Conservation (phyloP, 768 basidiomycete species). For the Tubosaeta sp. region DNA sequence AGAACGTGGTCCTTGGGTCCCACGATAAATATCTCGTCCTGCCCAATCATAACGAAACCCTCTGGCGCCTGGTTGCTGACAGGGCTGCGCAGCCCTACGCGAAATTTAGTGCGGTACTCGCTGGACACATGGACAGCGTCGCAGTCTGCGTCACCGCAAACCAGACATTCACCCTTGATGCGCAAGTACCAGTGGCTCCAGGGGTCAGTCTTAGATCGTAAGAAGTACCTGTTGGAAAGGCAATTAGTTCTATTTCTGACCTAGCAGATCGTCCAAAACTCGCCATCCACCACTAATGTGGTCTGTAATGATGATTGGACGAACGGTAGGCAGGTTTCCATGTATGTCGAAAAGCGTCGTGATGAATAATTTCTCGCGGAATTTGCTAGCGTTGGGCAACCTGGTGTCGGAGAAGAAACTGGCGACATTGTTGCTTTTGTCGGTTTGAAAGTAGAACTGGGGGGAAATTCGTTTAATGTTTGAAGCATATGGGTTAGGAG, state of each 20-base stretch:
- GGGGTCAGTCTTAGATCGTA: background rate
- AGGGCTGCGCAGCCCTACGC: background rate
- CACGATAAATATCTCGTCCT: background rate
- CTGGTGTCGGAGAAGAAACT: background rate
- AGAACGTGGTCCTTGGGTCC: background rate
- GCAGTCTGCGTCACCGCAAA: background rate
- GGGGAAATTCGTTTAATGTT: background rate
- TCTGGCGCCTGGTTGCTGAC: background rate
- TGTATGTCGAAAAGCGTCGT: background rate
- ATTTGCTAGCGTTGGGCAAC: background rate
- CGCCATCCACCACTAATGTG: background rate
- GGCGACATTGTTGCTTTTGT: background rate
- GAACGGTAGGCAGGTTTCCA: background rate
- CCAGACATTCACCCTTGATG: background rate
- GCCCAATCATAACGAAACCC: background rate
- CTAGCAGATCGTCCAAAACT: background rate
- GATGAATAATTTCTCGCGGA: background rate
- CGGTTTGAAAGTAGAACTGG: background rate
- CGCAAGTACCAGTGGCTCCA: conserved; percentile 1
- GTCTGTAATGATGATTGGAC: background rate
- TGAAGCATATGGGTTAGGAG: background rate
- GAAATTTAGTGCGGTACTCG: background rate
- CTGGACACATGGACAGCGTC: background rate
- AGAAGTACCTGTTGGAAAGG: background rate
- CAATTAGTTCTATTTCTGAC: background rate